These are phyloP conservation scores for Crepidotus variabilis DNA, from an alignment of 768 basidiomycete species.

Conservation along the genomic window DNA sequence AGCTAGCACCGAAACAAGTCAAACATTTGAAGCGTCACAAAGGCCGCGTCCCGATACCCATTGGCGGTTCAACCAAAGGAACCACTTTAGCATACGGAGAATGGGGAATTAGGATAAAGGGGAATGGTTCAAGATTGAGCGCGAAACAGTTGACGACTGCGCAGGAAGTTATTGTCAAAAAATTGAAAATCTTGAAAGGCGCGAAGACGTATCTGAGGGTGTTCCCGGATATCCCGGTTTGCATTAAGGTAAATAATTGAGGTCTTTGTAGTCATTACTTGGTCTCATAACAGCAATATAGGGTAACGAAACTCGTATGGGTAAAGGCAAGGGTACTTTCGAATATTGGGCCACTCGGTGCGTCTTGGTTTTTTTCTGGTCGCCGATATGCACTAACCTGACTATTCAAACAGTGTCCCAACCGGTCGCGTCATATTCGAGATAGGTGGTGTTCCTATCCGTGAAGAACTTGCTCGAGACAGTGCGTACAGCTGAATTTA, in stretches of 20 bases:
- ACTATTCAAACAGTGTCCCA: constrained; percentile 55
- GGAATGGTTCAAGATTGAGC: constrained; percentile 72
- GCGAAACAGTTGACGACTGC: constrained; percentile 89
- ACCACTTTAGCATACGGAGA: constrained; percentile 91
- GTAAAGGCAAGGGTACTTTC: constrained; percentile 97
- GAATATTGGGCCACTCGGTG: constrained; percentile 96
- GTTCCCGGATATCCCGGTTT: constrained; percentile 96
- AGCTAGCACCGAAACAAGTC: constrained; percentile 80
- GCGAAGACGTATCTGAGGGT: constrained; percentile 83
- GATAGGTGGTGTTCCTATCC: constrained; percentile 84
- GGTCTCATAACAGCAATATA: constrained; percentile 22
- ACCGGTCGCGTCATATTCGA: constrained; percentile 91
- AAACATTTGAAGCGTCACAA: constrained; percentile 90
- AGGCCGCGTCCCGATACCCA: constrained; percentile 80
- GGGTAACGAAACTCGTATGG: constrained; percentile 99
- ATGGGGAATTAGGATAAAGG: constrained; percentile 88
- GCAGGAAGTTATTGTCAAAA: constrained; percentile 85
- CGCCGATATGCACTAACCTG: background rate
- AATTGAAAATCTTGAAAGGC: constrained; percentile 87
- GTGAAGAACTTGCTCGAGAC: constrained; percentile 90
- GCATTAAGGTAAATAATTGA: constrained; percentile 72
- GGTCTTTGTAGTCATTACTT: background rate
- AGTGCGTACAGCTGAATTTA: constrained; percentile 42
- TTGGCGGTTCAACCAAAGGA: constrained; percentile 89
- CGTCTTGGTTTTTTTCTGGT: constrained; percentile 16